These are phyloP conservation scores for Daldinia sp. DNA, from an alignment of 2,329 filamentous ascomycete genomes.

Conservation along the genomic window DNA sequence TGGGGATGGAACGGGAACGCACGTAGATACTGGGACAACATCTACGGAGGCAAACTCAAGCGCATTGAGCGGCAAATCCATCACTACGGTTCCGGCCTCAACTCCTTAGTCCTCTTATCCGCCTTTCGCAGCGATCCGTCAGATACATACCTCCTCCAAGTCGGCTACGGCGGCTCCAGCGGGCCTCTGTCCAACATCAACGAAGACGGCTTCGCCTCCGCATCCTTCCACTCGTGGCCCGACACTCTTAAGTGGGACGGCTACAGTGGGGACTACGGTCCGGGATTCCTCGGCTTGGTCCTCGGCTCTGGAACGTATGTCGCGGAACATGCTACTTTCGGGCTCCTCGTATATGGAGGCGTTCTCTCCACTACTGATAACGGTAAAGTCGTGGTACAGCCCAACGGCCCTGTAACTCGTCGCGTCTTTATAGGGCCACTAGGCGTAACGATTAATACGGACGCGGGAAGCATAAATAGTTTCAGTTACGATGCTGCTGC, in stretches of 20 bases:
- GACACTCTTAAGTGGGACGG: conserved; percentile 68
- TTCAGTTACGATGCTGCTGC: conserved; percentile 52
- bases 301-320: conserved; percentile 65
- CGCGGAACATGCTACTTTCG: conserved; percentile 58
- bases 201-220: conserved; percentile 64
- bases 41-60: conserved; percentile 59
- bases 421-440: conserved; percentile 62
- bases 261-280: conserved; percentile 69
- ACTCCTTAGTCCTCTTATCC: conserved; percentile 66
- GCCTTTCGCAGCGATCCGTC: conserved; percentile 61
- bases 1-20: conserved; percentile 74
- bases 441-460: conserved; percentile 56
- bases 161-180: conserved; percentile 66
- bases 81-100: conserved; percentile 71
- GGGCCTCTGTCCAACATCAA: conserved; percentile 68
- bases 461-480: conserved; percentile 58
- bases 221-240: conserved; percentile 69
- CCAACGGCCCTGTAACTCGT: conserved; percentile 61
- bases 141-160: conserved; percentile 64
- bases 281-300: conserved; percentile 64
- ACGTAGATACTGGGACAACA: conserved; percentile 70
- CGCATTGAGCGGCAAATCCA: conserved; percentile 66
- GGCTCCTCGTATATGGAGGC: conserved; percentile 64
- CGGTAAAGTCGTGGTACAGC: conserved; percentile 53
- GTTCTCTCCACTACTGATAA: conserved; percentile 49